Evolutionary conservation across 164 flowering plant species (phyloP), one percentile per base, ranked within the genome.

Genomic region (Vitis rotundifolia): DNA sequence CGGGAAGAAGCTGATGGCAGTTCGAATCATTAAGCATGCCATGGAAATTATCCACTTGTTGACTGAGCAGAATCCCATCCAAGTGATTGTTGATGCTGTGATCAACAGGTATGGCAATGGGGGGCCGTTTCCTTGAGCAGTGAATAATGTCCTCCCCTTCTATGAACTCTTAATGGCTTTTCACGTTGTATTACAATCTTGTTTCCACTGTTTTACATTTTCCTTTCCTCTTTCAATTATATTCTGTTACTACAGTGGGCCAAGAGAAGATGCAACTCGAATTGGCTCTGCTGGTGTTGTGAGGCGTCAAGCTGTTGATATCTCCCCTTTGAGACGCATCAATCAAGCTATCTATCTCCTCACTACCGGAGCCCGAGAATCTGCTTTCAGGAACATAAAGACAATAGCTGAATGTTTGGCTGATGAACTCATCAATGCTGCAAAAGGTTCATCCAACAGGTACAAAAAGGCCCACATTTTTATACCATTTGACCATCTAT

Each of bases 241-340:
- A 49, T 22, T 16, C 54, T 60, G 18, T 9, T 59, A 11, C 14
- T 37, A 9, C 70, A 81, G 87, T 82, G 87, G 87, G 0, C 87
- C 85, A 31, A 75, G 85, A 18, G 87, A 84, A 63, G 87, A 84
- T 73, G 87, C 87, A 2, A 84, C 87, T 8, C 73, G 87, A 3
- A 84, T 84, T 69, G 87, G 87, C 1, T 79, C 85, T n/a, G 85
- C 85, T 72, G 85, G 85, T 74, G 85, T 81, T 65, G 85, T 81
- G 9, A 75, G 85, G 61, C 76, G 85, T 26, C 85, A 81, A 63
- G 85, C 85, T 59, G 85, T 81, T 9, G 85, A 81, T 80, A 80
- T 84, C 28, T 84, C 87, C 11, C 87, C 87, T 11, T 60, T 84
- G 9, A 59, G 87, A 6, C 81, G 87, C 60, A 85, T 84, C 7